Percentiles rank a stretch among this genome's conserved stretches.
phyloP scores from a whole-genome alignment of 768 basidiomycete species.

The Pleurotus citrinopileatus region DNA sequence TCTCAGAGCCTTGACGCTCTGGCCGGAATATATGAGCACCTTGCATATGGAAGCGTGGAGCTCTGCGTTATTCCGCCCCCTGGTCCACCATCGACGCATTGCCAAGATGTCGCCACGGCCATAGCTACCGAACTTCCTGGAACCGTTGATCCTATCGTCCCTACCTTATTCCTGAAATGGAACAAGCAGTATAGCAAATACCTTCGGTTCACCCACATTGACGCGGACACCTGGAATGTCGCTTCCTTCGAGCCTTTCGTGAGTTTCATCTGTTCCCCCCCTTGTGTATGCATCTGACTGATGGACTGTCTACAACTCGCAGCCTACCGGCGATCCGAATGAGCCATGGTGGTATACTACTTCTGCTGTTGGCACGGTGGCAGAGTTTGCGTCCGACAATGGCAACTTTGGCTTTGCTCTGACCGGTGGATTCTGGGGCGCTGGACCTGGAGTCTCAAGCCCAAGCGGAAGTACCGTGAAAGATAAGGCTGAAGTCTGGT shows the following conservation, averaged over 20 bases:
- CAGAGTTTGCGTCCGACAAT: not conserved
- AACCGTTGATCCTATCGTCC: constrained; percentile 12
- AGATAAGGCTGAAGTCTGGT: constrained; percentile 16
- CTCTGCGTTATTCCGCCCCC: constrained; percentile 17
- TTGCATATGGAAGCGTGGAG: constrained; percentile 18
- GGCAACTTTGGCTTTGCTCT: constrained; percentile 1
- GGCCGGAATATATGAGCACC: constrained; percentile 16
- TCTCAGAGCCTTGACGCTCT: constrained; percentile 12
- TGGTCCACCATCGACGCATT: constrained; percentile 2
- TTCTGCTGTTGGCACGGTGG: not conserved
- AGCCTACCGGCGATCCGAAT: constrained; percentile 14
- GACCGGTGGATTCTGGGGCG: constrained; percentile 12
- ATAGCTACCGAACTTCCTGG: constrained; percentile 14
- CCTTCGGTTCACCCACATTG: constrained; percentile 18
- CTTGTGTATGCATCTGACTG: no score
- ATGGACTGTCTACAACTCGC: no score
- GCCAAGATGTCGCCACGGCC: constrained; percentile 11
- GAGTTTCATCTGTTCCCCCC: constrained; percentile 11
- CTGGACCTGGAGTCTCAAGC: constrained; percentile 9
- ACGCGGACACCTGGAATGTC: constrained; percentile 19
- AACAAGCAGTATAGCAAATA: constrained; percentile 16
- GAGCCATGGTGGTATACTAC: constrained; percentile 17
- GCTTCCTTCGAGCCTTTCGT: constrained; percentile 15
- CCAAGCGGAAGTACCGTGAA: constrained; percentile 10
- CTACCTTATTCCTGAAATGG: constrained; percentile 15